These are phyloP conservation scores for Aspergillus baeticus DNA, from an alignment of 495 filamentous ascomycete genomes.

Conservation along the genomic window DNA sequence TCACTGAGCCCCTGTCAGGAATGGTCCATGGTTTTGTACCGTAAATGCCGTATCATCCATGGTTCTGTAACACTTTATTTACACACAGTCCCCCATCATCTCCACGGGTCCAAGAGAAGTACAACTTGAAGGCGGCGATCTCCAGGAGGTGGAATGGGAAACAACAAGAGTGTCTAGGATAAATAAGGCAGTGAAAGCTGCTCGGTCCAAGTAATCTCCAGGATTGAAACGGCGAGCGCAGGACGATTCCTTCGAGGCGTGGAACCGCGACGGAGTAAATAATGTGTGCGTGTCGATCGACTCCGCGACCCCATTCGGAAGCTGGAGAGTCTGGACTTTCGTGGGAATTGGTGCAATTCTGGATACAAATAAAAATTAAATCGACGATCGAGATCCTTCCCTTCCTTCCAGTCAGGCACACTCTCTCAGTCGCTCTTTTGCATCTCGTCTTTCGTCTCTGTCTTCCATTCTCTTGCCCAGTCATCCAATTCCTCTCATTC, in stretches of 20 bases:
- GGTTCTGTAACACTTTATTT: conserved; percentile 23
- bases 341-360: neutral
- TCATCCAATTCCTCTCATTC: conserved; percentile 12
- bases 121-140: no score
- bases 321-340: conserved; percentile 5
- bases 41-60: conserved; percentile 14
- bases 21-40: conserved; percentile 14
- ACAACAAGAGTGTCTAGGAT: no score
- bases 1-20: conserved; percentile 9
- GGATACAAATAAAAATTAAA: conserved; percentile 6
- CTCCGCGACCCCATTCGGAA: conserved; percentile 2
- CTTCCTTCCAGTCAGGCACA: conserved; percentile 9
- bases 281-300: conserved; percentile 7
- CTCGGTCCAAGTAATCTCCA: neutral
- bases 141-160: no score
- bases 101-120: no score
- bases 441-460: neutral
- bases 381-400: conserved; percentile 13
- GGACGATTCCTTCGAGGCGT: neutral
- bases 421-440: neutral
- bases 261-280: neutral
- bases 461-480: conserved; percentile 7
- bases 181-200: no score
- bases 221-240: neutral
- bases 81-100: neutral